These are phyloP conservation scores for Fragaria vesca DNA, from an alignment of 306 rosid genomes.

Conservation along the genomic window DNA sequence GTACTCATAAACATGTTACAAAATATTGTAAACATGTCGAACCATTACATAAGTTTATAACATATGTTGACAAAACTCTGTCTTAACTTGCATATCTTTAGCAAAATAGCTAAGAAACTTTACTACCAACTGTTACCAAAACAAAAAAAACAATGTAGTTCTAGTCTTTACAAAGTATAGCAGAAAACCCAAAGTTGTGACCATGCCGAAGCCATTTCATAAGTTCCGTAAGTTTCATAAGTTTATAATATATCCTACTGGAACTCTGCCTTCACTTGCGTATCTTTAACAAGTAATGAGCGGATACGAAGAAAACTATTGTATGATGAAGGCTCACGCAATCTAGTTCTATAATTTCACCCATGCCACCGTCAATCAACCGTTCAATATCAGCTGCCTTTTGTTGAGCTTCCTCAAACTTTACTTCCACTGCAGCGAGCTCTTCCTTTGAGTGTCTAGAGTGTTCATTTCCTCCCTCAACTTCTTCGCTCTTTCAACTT, in stretches of 20 bases:
- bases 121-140: too few relatives aligned
- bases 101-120: too few relatives aligned
- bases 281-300: not conserved
- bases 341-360: not conserved
- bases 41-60: too few relatives aligned
- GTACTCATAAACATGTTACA: too few relatives aligned
- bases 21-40: too few relatives aligned
- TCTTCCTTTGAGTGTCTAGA: not conserved
- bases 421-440: not conserved
- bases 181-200: too few relatives aligned
- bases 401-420: not conserved
- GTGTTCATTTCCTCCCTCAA: not conserved
- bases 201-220: not conserved
- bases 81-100: too few relatives aligned
- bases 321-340: not conserved
- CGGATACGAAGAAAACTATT: not conserved
- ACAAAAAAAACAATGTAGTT: too few relatives aligned
- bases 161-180: too few relatives aligned
- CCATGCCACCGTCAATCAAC: not conserved
- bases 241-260: not conserved
- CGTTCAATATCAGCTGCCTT: not conserved
- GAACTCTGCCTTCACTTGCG: not conserved
- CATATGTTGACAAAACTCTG: too few relatives aligned
- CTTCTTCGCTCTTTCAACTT: not conserved
- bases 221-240: too few relatives aligned